Base-by-base conservation (phyloP, 2,329 filamentous ascomycete genomes). In the Mollisia scopiformis region DNA sequence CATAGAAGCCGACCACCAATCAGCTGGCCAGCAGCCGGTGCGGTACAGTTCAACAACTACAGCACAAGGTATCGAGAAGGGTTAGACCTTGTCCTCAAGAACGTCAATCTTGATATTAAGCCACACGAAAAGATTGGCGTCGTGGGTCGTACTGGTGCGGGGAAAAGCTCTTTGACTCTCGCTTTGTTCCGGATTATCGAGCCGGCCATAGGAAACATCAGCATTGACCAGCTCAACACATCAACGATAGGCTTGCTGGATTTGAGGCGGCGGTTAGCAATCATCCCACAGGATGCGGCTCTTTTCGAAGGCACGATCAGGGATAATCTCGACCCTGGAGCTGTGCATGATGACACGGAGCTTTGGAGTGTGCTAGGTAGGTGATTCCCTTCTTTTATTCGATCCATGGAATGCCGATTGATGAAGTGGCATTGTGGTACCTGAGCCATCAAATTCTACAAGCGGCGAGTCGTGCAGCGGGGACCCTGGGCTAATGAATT, bases 51-150 rank as follows among this genome's bases (percentile, higher is more conserved):
- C 79, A 88, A 92, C 72, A 92, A 96, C 77, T 98, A 94, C 81
- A 97, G 93, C 77, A 93, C 94, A 23, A 87, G 93, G 53, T 99
- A 99, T 75, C 90, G 95, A 43, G 86, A 91, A 67, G 94, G 91
- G 6, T 83, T 99, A 57, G 93, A 97, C 71, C 83, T 97, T 61
- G 94, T 98, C 58, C 83, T 99, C 68, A 97, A 96, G 82, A 90
- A 97, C 73, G 88, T 99, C 77, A 94, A 86, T 71, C 81, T 99
- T 14, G 88, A 92, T 74, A 96, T 99, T 80, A 96, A 96, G 79
- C 89, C 94, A 5, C 92, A 93, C 72, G 95, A 99, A 80, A 99
- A 98, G 83, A 95, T 99, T 75, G 95, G 95, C 62, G 93, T 99
- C 11, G 95, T 99, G 31, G 95, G 95, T 58, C 90, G 95, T 52